phyloP scores from a whole-genome alignment of 805 yeast genomes.

The Candida morakotiae region DNA sequence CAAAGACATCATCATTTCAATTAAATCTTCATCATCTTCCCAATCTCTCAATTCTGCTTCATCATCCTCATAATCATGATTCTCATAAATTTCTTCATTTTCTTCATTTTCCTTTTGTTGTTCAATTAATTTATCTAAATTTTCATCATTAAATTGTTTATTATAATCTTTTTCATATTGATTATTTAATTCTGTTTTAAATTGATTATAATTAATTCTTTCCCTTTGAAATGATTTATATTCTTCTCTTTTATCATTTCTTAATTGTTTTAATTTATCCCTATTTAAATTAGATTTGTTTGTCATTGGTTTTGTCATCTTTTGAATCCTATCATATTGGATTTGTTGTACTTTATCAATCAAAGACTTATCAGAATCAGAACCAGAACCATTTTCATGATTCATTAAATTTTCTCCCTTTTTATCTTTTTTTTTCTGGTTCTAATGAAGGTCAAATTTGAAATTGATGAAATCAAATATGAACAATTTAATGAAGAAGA shows the following conservation, averaged over 20 bases:
- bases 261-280: conserved; percentile 17
- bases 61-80: conserved; percentile 1
- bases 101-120: conserved; percentile 12
- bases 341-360: conserved; percentile 13
- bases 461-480: conserved; percentile 2
- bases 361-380: not conserved
- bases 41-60: conserved; percentile 19
- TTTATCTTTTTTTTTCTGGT: not conserved
- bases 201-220: conserved; percentile 15
- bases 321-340: conserved; percentile 15
- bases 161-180: conserved; percentile 10
- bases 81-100: not conserved
- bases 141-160: conserved; percentile 10
- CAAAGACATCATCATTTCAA: conserved; percentile 7
- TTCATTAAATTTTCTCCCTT: not conserved
- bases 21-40: conserved; percentile 12
- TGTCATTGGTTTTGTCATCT: conserved; percentile 13
- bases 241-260: conserved; percentile 23
- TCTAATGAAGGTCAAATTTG: conserved; percentile 4
- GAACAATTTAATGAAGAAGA: conserved; percentile 15
- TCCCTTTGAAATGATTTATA: conserved; percentile 15
- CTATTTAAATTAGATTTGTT: conserved; percentile 19
- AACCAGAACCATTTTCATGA: too few relatives aligned
- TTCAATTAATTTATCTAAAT: conserved; percentile 19
- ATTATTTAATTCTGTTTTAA: conserved; percentile 8